Percentiles rank a stretch among this genome's conserved stretches.
phyloP scores from a whole-genome alignment of 331 rosid species.

The Saraca asoca region DNA sequence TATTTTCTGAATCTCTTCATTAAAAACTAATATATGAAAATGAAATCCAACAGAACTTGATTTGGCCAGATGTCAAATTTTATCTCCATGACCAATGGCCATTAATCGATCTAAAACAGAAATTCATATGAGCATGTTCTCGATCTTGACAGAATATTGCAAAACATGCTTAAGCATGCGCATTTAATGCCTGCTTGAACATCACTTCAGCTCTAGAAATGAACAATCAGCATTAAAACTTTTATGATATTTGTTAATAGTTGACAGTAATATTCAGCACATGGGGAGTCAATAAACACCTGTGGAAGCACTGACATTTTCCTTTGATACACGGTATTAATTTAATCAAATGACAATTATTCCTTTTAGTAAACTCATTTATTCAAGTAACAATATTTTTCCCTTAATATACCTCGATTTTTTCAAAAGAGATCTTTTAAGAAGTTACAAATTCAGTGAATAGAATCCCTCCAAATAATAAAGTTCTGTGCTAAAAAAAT shows the following conservation, averaged over 20 bases:
- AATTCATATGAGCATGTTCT: constrained; percentile 3
- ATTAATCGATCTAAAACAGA: constrained; percentile 12
- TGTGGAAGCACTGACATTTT: neutral
- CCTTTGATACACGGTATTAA: neutral
- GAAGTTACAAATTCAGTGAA: neutral
- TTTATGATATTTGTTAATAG: too few relatives aligned
- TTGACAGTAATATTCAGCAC: too few relatives aligned
- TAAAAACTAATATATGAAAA: constrained; percentile 5
- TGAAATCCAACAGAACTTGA: constrained; percentile 14
- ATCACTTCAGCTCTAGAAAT: neutral
- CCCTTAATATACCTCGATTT: neutral
- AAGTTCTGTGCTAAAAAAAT: too few relatives aligned
- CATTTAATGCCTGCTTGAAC: too few relatives aligned
- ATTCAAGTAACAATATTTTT: too few relatives aligned
- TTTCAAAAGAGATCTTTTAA: neutral
- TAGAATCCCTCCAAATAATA: neutral
- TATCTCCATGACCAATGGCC: neutral
- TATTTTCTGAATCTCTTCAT: neutral
- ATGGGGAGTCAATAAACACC: too few relatives aligned
- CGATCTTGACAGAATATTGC: neutral
- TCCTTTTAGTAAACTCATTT: neutral
- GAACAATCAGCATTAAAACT: neutral
- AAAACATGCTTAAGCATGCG: neutral
- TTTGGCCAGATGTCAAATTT: neutral
- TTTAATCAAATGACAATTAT: neutral